Base-by-base conservation (phyloP, 2,329 filamentous ascomycete species). In the Lachnellula arida region DNA sequence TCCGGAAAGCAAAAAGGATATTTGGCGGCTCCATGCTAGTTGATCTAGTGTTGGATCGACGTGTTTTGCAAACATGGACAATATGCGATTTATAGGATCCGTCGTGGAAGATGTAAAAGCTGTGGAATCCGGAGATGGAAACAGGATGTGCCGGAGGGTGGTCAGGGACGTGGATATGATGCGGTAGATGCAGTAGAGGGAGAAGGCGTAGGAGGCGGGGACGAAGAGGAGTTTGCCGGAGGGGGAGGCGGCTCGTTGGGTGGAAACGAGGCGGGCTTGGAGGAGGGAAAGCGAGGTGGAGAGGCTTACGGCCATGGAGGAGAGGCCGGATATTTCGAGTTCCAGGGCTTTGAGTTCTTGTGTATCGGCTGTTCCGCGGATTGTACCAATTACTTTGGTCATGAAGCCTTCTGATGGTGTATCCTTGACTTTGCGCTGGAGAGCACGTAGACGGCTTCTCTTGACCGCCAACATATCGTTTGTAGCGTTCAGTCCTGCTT, bases 41-140 rank as follows among this genome's bases (percentile, higher is more conserved):
- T 91, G 88, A 72, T 96, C 88, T 25, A 96, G 81, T 58, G 86
- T 83, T 2, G 89, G 88, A 68, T 95, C 89, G 82, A 89, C 92
- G 73, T 95, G 89, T 54, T 87, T 86, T 4, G 89, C 89, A 17
- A 96, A 74, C 12, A 95, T 78, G 5, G 89, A 88, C 8, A 96
- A 81, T 59, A 93, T 80, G 61, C 90, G 88, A 74, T 88, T 95
- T 69, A 96, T 88, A 0, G 91, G 91, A 68, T 96, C 91, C 15
- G 85, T 82, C 82, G 28, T 86, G 80, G 71, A 90, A 86, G 39
- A 81, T 43, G 63, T 63, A 53, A 62, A 61, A 14, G 37, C 62
- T 25, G 54, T 75, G 74, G 56, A 78, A 78, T 52, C 60, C 17
- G 75, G 61, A 39, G 75, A 73, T 19, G 63, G 62, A 37, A 60